Evolutionary conservation across 805 yeast genomes (phyloP), one percentile per base, ranked within the genome.

Genomic region (Wickerhamiella azymoides): DNA sequence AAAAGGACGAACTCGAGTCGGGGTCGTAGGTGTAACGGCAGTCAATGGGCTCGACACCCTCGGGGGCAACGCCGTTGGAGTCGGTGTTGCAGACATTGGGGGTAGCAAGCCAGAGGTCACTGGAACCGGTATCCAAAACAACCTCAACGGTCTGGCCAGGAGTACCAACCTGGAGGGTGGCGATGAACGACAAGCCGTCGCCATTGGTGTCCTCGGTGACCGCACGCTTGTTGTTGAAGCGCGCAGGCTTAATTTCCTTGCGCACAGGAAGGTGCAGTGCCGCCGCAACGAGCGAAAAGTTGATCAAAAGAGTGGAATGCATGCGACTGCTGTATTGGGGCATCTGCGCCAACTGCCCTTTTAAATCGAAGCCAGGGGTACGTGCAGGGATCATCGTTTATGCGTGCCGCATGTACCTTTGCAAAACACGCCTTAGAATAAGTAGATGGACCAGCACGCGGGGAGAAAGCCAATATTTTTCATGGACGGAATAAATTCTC

Each of bases 51-150:
- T 14, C 6, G 5, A 8, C 19, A n/a, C 36, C 17, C 5, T 18
- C 27, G 28, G 45, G 40, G 14, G 28, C 45, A 32, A 8, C 17
- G 19, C 45, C 45, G 8, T 36, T 21, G 19, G 40, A 16, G 13
- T 42, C 35, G 11, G 45, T 35, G 28, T 42, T 42, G 32, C 44
- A 41, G 30, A 24, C 36, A 11, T 21, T 56, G 63, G 79, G 40
- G 78, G 61, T 1, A 84, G 69, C 64, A 28, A 79, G 71, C 81
- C 82, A 79, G 38, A 79, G 57, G 57, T 80, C 86, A 0, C 83
- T 71, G 0, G 85, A 79, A 2, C 86, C 86, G 2, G 86, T 80
- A 28, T 42, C 46, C 10, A 81, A 58, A 24, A 78, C 57, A 10
- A 79, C 76, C 3, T 64, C 65, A 3, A 79, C 65, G 4, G 61